phyloP scores from a whole-genome alignment of 2,329 filamentous ascomycete species.

The Metarhizium brunneum region DNA sequence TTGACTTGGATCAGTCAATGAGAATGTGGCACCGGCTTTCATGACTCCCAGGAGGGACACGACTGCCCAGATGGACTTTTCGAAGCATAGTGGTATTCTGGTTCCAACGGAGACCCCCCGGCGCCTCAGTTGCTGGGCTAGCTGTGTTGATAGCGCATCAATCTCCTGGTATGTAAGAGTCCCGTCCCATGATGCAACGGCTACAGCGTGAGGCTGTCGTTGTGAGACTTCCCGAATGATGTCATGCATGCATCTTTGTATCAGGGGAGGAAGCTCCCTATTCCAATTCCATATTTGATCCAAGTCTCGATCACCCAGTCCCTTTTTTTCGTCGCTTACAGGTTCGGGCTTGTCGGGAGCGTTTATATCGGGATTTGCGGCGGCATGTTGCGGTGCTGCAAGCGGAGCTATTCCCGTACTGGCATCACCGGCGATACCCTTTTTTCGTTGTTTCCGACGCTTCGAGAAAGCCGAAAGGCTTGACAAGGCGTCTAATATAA shows the following conservation, averaged over 20 bases:
- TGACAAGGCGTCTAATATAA: neutral
- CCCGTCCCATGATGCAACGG: slow-evolving; percentile 43
- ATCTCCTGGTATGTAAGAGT: slow-evolving; percentile 35
- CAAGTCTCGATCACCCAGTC: slow-evolving; percentile 19
- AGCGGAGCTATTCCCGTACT: neutral
- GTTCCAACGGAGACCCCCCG: slow-evolving; percentile 28
- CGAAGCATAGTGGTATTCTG: slow-evolving; percentile 40
- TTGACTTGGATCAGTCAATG: slow-evolving; percentile 36
- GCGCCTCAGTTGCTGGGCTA: slow-evolving; percentile 29
- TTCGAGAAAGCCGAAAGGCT: too few species aligned
- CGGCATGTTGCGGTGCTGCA: neutral
- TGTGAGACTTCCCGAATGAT: slow-evolving; percentile 30
- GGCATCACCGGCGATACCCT: neutral
- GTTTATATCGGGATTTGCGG: neutral
- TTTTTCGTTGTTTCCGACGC: neutral
- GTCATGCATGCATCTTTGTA: slow-evolving; percentile 37
- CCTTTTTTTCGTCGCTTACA: neutral
- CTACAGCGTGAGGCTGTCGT: slow-evolving; percentile 27
- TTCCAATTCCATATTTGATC: slow-evolving; percentile 39
- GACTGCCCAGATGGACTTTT: slow-evolving; percentile 37
- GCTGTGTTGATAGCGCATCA: slow-evolving; percentile 29
- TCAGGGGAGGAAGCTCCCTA: slow-evolving; percentile 26
- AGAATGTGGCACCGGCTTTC: slow-evolving; percentile 39
- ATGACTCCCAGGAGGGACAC: slow-evolving; percentile 36
- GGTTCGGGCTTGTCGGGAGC: neutral